These are phyloP conservation scores for Blastomyces parvus DNA, from an alignment of 2,329 filamentous ascomycete genomes.

Conservation along the genomic window DNA sequence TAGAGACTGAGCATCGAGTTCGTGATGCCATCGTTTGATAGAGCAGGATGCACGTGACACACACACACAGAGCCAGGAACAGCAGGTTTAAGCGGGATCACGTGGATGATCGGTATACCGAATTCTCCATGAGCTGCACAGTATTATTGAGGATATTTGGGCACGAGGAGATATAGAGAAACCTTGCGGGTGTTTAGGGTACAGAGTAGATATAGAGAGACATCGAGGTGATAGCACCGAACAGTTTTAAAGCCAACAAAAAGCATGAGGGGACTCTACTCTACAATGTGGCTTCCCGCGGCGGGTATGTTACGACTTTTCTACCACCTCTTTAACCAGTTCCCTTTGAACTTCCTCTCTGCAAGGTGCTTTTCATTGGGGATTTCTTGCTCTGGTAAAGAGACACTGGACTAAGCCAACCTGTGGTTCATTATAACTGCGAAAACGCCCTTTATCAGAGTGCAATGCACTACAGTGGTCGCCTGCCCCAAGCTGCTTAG, in stretches of 20 bases:
- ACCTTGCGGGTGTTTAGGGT: neutral
- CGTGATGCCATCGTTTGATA: neutral
- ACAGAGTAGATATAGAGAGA: neutral
- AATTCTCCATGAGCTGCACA: too few relatives aligned
- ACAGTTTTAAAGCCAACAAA: neutral
- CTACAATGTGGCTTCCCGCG: neutral
- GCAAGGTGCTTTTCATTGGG: neutral
- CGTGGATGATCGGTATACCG: too few relatives aligned
- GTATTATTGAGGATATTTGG: too few relatives aligned
- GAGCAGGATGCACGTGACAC: neutral
- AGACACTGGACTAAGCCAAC: neutral
- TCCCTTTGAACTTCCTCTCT: neutral
- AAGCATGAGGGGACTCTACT: neutral
- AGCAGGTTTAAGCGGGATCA: neutral
- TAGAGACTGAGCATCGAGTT: slow-evolving; percentile 4
- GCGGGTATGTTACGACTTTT: neutral
- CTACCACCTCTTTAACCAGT: neutral
- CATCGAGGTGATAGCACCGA: neutral
- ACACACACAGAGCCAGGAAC: neutral
- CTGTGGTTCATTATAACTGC: neutral
- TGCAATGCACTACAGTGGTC: neutral
- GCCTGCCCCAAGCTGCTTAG: neutral
- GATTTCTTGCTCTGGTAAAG: neutral
- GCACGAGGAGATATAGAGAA: too few relatives aligned
- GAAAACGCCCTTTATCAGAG: neutral